phyloP scores from a whole-genome alignment of 2,329 filamentous ascomycete genomes.

The Paraphaeosphaeria sporulosa region DNA sequence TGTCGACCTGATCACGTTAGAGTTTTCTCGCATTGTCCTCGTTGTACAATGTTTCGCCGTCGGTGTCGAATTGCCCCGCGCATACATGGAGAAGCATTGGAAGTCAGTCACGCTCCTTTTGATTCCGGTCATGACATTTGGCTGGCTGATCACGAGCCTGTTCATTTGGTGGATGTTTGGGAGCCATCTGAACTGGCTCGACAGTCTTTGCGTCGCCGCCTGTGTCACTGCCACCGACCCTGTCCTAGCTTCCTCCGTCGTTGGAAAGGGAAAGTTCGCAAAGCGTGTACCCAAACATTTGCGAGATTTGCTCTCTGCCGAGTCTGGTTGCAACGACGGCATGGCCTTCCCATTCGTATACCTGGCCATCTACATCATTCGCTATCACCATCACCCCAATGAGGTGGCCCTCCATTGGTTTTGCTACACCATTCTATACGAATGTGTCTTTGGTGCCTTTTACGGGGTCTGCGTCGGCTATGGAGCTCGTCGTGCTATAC shows the following conservation, averaged over 20 bases:
- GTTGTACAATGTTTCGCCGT: constrained; percentile 94
- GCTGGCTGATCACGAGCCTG: constrained; percentile 90
- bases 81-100: constrained; percentile 99
- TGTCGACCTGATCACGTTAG: constrained; percentile 84
- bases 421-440: constrained; percentile 88
- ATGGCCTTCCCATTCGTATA: constrained; percentile 99
- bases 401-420: constrained; percentile 86
- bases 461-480: constrained; percentile 91
- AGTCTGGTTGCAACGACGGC: constrained; percentile 98
- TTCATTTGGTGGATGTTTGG: constrained; percentile 92
- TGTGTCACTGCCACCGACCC: constrained; percentile 98
- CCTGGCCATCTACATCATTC: constrained; percentile 86
- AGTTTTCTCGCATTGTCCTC: constrained; percentile 87
- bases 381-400: constrained; percentile 73
- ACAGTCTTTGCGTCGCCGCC: constrained; percentile 84
- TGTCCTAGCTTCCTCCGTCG: constrained; percentile 94
- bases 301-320: constrained; percentile 90
- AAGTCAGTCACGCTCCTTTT: constrained; percentile 87
- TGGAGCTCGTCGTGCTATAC: constrained; percentile 87
- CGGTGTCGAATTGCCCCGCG: constrained; percentile 87
- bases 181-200: constrained; percentile 81
- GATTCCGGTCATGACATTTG: constrained; percentile 95
- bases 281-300: constrained; percentile 97
- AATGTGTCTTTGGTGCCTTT: constrained; percentile 90
- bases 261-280: constrained; percentile 98